A percentile compares a stretch with the other conserved stretches of the same genome.
Evolutionary conservation across 169 alveolate genomes (phyloP).

Genomic region (Eimeria maxima): DNA sequence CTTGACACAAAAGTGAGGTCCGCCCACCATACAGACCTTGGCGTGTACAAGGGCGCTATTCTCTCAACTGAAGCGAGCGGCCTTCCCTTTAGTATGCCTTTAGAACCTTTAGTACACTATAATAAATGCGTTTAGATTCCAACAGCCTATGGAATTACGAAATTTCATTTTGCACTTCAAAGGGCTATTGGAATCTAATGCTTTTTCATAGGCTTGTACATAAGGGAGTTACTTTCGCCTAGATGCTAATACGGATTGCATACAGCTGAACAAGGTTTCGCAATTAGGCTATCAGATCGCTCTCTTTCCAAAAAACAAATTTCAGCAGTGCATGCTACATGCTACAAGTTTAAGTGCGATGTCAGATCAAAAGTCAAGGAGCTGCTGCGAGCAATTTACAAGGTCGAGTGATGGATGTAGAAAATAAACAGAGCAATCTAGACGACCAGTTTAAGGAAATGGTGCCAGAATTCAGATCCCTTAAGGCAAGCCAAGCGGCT

Average conservation of each 20-base stretch:
- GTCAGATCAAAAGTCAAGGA: constrained; percentile 36
- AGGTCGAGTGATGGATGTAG: constrained; percentile 21
- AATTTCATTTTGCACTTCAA: not conserved
- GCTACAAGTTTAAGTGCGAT: not conserved
- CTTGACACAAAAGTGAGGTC: constrained; percentile 61
- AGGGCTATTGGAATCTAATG: not conserved
- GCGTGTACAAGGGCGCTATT: not conserved
- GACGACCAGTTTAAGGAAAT: constrained; percentile 35
- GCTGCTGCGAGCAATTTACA: constrained; percentile 24
- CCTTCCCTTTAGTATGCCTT: too few species aligned
- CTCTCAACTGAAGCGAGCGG: too few species aligned
- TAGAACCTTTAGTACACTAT: too few species aligned
- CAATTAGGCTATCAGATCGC: not conserved
- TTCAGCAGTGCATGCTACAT: not conserved
- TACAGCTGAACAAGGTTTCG: not conserved
- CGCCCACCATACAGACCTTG: constrained; percentile 15
- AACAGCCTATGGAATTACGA: too few species aligned
- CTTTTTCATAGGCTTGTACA: not conserved
- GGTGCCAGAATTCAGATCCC: constrained; percentile 18
- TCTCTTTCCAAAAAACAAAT: not conserved
- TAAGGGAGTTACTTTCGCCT: not conserved
- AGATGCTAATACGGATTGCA: not conserved
- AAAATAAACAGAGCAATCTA: constrained; percentile 31
- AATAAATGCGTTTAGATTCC: too few species aligned
- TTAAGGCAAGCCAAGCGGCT: constrained; percentile 21